phyloP scores from a whole-genome alignment of 192 early-diverging fungal species.

The Kickxella alabastrina region DNA sequence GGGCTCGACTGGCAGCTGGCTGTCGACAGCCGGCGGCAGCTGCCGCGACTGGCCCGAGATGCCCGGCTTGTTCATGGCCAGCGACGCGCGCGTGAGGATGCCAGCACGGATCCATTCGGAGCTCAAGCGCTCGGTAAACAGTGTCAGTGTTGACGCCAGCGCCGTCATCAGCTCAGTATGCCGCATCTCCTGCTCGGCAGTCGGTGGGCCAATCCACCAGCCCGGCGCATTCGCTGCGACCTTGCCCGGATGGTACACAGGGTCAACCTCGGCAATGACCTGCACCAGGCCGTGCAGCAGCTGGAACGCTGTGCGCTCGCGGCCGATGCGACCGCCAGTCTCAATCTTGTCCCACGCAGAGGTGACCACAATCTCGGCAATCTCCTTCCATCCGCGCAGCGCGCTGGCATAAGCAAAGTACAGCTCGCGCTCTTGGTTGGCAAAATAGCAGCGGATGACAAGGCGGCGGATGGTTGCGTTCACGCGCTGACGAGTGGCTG shows the following conservation, averaged over 20 bases:
- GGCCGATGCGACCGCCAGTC: slow-evolving; percentile 59
- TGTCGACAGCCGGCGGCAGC: slow-evolving; percentile 44
- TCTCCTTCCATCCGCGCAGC: slow-evolving; percentile 76
- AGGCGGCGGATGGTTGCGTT: slow-evolving; percentile 57
- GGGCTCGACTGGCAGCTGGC: slow-evolving; percentile 54
- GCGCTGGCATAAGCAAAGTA: slow-evolving; percentile 63
- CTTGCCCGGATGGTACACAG: slow-evolving; percentile 7
- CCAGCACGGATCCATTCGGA: slow-evolving; percentile 44
- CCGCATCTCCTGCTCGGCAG: slow-evolving; percentile 28
- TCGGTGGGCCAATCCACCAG: slow-evolving; percentile 28
- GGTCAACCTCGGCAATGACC: slow-evolving; percentile 42
- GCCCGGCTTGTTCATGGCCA: slow-evolving; percentile 32
- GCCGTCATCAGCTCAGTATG: slow-evolving; percentile 37
- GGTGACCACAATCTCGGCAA: slow-evolving; percentile 64
- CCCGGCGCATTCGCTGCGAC: background rate
- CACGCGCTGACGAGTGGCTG: slow-evolving; percentile 49
- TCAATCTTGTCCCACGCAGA: slow-evolving; percentile 62
- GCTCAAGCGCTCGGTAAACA: slow-evolving; percentile 35
- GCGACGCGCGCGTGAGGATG: slow-evolving; percentile 23
- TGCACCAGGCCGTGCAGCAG: slow-evolving; percentile 65
- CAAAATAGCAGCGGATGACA: slow-evolving; percentile 62
- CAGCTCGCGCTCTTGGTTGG: slow-evolving; percentile 72
- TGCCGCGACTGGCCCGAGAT: slow-evolving; percentile 42
- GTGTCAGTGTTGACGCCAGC: slow-evolving; percentile 33
- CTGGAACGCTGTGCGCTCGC: slow-evolving; percentile 52